Evolutionary conservation across 2,329 filamentous ascomycete species (phyloP), one percentile per base, ranked within the genome.

Genomic region (Arthrobotrys musiformis): DNA sequence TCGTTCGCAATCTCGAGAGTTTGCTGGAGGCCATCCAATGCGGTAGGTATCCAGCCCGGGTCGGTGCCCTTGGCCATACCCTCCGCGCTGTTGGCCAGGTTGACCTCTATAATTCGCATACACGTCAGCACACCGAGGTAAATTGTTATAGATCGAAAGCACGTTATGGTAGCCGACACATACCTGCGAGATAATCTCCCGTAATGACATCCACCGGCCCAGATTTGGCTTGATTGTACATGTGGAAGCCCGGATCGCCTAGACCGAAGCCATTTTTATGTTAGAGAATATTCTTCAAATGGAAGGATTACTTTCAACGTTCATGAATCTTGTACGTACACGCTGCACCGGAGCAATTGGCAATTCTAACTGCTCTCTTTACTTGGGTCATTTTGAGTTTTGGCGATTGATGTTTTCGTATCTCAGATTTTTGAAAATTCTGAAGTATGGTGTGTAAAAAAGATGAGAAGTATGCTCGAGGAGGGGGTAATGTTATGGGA

Each of bases 1-100:
- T 85, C 82, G 1, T 84, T 81, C 77, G 87, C 83, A 4, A 86
- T 80, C 2, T 85, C 82, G 2, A 89, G 11, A 13, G 48, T 52
- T 83, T 0, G 83, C 48, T 52, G 22, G 15, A 52, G 22, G 6
- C 56, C 56, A 44, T 61, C 56, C 5, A 24, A 9, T 2, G 56
- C 56, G 2, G 56, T 61, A 15, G 24, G 56, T 17, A 30, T 19
- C 30, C 37, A 61, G 13, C 56, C 56, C 11, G 56, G 56, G 30
- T 61, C 28, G 5, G 30, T 37, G 15, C 56, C 56, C 9, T 28
- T 35, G 8, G 33, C 33, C 33, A 11, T 40, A 13, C 15, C 30
- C 22, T 37, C 30, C 15, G 56, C 56, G 26, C 40, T 61, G 8
- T 6, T 24, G 2, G 56, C 56, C 11, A 61, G 5, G 17, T 61